Evolutionary conservation across 331 rosid species (phyloP).

Genomic region (Cucumis variabilis): DNA sequence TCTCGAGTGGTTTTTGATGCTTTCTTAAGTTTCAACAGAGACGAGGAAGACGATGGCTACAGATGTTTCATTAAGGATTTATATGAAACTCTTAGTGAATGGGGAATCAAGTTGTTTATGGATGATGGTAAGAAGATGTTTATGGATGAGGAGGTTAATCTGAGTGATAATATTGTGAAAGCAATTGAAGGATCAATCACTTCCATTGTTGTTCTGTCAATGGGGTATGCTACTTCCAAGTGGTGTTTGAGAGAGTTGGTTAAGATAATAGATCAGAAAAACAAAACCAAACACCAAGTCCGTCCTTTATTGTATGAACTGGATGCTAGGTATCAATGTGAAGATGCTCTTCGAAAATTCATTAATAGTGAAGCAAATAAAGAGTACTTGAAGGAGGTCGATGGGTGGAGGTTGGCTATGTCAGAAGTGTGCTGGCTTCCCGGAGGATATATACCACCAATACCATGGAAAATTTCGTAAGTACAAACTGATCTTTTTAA

Average conservation of each 20-base stretch:
- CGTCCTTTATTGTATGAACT: not conserved
- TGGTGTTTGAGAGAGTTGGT: conserved; percentile 32
- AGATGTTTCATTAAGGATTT: not conserved
- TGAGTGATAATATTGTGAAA: not conserved
- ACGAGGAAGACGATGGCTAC: not conserved
- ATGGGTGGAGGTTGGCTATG: too few relatives aligned
- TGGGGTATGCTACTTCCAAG: not conserved
- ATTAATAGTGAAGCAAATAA: too few relatives aligned
- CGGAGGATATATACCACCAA: too few relatives aligned
- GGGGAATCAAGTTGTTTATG: not conserved
- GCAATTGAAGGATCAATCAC: conserved; percentile 1
- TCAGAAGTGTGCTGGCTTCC: too few relatives aligned
- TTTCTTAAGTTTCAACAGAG: conserved; percentile 30
- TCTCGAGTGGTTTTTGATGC: not conserved
- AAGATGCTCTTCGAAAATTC: too few relatives aligned
- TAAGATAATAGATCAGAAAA: not conserved
- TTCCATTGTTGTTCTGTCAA: not conserved
- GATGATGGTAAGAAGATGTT: not conserved
- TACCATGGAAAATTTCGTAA: too few relatives aligned
- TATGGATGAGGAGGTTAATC: not conserved
- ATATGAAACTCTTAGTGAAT: not conserved
- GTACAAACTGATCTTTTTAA: too few relatives aligned
- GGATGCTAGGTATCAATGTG: too few relatives aligned
- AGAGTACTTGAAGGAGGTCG: too few relatives aligned
- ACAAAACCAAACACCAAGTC: not conserved